These are phyloP conservation scores for Aspergillus ochraceus DNA, from an alignment of 2,329 filamentous ascomycete genomes.

Conservation along the genomic window DNA sequence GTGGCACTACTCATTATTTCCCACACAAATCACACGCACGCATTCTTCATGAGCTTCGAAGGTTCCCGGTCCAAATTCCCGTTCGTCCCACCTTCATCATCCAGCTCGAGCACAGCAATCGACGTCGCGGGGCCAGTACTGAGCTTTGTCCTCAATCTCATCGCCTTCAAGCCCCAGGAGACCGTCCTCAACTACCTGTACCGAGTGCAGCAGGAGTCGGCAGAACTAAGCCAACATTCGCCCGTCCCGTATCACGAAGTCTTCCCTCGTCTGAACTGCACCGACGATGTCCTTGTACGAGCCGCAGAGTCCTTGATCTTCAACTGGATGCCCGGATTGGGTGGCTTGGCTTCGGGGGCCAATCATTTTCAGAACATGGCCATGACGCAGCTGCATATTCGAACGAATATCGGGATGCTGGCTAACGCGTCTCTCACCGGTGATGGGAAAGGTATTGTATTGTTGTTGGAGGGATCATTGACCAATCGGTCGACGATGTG, in stretches of 20 bases:
- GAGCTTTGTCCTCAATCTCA: background rate
- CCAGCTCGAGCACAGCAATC: background rate
- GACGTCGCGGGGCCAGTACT: background rate
- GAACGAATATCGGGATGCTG: background rate
- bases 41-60: too few species aligned
- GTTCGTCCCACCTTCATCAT: too few species aligned
- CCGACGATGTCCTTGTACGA: background rate
- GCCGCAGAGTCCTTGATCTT: background rate
- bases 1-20: too few species aligned
- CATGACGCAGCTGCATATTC: background rate
- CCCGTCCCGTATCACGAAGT: background rate
- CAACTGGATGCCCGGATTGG: background rate
- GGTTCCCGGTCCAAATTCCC: too few species aligned
- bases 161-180: background rate
- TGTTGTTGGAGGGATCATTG: background rate
- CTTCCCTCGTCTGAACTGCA: background rate
- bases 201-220: background rate
- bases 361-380: background rate
- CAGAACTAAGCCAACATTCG: background rate
- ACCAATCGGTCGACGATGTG: background rate
- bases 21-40: too few species aligned
- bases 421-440: background rate
- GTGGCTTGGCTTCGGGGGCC: background rate
- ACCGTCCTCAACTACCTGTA: background rate
- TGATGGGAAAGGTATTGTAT: background rate